Evolutionary conservation across 768 basidiomycete genomes (phyloP), one percentile per base, ranked within the genome.

Genomic region (Hericium erinaceus): DNA sequence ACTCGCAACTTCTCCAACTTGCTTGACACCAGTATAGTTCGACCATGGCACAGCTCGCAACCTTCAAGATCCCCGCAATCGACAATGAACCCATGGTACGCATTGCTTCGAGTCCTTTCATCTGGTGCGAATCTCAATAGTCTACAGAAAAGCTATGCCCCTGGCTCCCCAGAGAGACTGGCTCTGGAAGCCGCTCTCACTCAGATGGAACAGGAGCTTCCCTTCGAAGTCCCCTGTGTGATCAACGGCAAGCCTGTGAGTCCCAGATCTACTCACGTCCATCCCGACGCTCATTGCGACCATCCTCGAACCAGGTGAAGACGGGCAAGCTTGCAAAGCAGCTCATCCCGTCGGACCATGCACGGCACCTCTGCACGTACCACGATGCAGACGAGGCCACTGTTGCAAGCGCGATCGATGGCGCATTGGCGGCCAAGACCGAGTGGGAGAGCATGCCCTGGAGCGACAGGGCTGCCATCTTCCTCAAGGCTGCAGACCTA

Each of bases 391-490:
- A 94, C 58, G 76, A 83, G 46, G 83, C 80, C 22, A 83, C 83
- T 2, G 82, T 98, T 48, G 69, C 79, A 7, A 73, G 75, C 55
- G 97, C 97, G 18, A 95, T 99, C 62, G 83, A 88, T 22, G 89
- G 89, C 38, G 90, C 95, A 12, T 80, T 98, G 39, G 81, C 81
- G 10, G 95, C 92, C 16, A 95, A 94, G 72, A 74, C 74, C 15
- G 83, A 81, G 53, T 99, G 97, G 97, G 97, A 98, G 75, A 77
- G 80, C 51, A 75, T 98, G 78, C 94, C 95, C 0, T 99, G 95
- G 95, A 87, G 81, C 68, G 97, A 99, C 70, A 84, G 95, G 39
- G 97, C 97, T 2, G 92, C 97, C 40, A 95, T 99, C 72, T 99
- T 98, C 77, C 78, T 99, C 63, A 97, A 95, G 72, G 97, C 97